These are phyloP conservation scores for Gossypium lobatum DNA, from an alignment of 441 rosid species.

Conservation along the genomic window DNA sequence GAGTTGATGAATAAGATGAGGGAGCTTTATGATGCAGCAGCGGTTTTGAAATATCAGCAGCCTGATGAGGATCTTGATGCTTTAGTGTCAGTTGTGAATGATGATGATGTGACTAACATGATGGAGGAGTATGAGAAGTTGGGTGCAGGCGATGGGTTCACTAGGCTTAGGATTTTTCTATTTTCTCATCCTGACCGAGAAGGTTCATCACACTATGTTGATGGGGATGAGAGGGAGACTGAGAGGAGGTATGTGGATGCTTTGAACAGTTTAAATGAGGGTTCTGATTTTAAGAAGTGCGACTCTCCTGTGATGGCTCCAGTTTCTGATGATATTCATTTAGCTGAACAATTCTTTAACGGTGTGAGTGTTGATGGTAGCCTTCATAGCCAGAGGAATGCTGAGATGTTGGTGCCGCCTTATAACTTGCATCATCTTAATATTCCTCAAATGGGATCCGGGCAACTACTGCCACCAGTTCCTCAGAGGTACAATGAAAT, in stretches of 20 bases:
- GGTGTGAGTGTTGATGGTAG: conserved; percentile 53
- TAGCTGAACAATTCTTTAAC: conserved; percentile 54
- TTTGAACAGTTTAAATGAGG: conserved; percentile 70
- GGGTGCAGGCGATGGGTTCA: conserved; percentile 84
- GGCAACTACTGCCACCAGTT: conserved; percentile 33
- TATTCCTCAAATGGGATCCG: conserved; percentile 53
- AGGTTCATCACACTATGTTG: conserved; percentile 51
- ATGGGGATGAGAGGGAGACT: conserved; percentile 76
- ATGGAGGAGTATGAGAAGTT: conserved; percentile 99
- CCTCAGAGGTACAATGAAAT: conserved; percentile 64
- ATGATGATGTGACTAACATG: conserved; percentile 90
- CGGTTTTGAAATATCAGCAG: conserved; percentile 85
- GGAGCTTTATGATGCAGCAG: conserved; percentile 79
- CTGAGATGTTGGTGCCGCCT: conserved; percentile 47
- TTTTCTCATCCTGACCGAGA: conserved; percentile 70
- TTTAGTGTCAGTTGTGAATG: conserved; percentile 86
- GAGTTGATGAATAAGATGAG: conserved; percentile 84
- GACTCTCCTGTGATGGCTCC: conserved; percentile 48
- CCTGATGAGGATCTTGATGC: conserved; percentile 99
- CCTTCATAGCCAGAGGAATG: conserved; percentile 37
- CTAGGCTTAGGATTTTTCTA: conserved; percentile 89
- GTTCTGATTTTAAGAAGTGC: conserved; percentile 52
- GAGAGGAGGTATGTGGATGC: conserved; percentile 98
- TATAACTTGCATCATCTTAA: conserved; percentile 62
- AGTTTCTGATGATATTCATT: conserved; percentile 41